Conservation (phyloP, 225 moss, liverwort and hornwort species). For the Polytrichum commune region DNA sequence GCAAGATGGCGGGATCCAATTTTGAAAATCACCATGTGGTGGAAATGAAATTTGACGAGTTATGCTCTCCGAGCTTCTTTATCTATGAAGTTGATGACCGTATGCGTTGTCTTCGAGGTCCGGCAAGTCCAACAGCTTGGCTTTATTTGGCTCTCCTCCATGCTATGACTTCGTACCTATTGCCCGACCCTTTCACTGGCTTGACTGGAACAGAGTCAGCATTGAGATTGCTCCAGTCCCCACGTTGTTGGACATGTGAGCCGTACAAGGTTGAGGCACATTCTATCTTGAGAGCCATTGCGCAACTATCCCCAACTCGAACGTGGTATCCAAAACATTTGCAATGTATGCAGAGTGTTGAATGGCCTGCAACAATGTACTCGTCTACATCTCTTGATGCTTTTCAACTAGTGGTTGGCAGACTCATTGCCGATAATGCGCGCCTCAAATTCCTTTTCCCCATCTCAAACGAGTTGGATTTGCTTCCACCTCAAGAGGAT, state of each 20-base stretch:
- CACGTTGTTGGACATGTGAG: conserved; percentile 35
- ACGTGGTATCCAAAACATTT: conserved; percentile 21
- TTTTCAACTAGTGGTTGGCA: conserved; percentile 16
- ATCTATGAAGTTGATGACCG: conserved; percentile 35
- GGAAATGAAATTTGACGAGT: not conserved
- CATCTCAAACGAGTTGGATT: not conserved
- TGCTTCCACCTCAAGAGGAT: not conserved
- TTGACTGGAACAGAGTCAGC: conserved; percentile 43
- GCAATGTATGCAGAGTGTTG: conserved; percentile 22
- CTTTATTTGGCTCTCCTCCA: conserved; percentile 38
- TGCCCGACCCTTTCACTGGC: conserved; percentile 44
- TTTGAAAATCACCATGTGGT: conserved; percentile 4
- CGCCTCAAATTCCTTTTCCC: conserved; percentile 23
- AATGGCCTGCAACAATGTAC: conserved; percentile 16
- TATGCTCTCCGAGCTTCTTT: conserved; percentile 25
- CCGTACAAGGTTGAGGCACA: conserved; percentile 12
- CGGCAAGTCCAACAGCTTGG: conserved; percentile 28
- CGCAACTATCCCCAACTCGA: conserved; percentile 10
- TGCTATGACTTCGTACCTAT: conserved; percentile 21
- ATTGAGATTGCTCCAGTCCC: conserved; percentile 36
- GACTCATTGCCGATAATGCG: conserved; percentile 16
- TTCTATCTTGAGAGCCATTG: conserved; percentile 12
- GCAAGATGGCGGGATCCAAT: not conserved
- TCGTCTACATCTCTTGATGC: conserved; percentile 22
- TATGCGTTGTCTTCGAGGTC: conserved; percentile 24